These are phyloP conservation scores for Paracamarosporium sp. DNA, from an alignment of 2,329 filamentous ascomycete genomes.

Conservation along the genomic window DNA sequence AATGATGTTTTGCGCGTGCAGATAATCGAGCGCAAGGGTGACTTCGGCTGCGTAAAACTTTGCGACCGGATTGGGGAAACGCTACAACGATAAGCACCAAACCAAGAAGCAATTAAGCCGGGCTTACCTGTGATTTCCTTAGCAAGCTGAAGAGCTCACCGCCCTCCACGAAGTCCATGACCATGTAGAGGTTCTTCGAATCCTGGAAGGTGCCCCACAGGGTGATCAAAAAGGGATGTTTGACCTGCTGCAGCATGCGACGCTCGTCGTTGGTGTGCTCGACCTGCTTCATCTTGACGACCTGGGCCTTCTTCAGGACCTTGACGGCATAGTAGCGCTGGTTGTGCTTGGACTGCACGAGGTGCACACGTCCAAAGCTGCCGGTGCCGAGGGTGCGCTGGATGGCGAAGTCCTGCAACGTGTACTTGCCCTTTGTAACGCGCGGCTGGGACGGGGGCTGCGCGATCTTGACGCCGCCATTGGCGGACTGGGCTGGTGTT, in stretches of 20 bases:
- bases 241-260: slow-evolving; percentile 93
- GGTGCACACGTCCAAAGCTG: slow-evolving; percentile 93
- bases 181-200: slow-evolving; percentile 96
- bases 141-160: slow-evolving; percentile 96
- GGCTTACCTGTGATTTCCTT: slow-evolving; percentile 85
- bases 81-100: slow-evolving; percentile 60
- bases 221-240: slow-evolving; percentile 97
- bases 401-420: slow-evolving; percentile 86
- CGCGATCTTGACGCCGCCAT: slow-evolving; percentile 45
- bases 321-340: slow-evolving; percentile 98
- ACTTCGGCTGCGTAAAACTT: slow-evolving; percentile 99
- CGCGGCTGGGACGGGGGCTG: slow-evolving; percentile 53
- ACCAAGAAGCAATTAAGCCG: slow-evolving; percentile 16
- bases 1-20: slow-evolving; percentile 94
- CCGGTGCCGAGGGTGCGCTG: slow-evolving; percentile 93
- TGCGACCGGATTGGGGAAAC: slow-evolving; percentile 97
- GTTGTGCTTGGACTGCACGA: slow-evolving; percentile 98
- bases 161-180: slow-evolving; percentile 99
- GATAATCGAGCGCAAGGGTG: slow-evolving; percentile 90
- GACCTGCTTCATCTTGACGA: slow-evolving; percentile 99
- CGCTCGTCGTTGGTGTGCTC: slow-evolving; percentile 99
- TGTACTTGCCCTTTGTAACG: slow-evolving; percentile 97
- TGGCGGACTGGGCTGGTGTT: slow-evolving; percentile 32
- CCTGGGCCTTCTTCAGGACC: slow-evolving; percentile 96
- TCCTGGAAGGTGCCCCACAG: slow-evolving; percentile 99